phyloP scores from a whole-genome alignment of 2,329 filamentous ascomycete species.

The Reticulascus tulasneorum region DNA sequence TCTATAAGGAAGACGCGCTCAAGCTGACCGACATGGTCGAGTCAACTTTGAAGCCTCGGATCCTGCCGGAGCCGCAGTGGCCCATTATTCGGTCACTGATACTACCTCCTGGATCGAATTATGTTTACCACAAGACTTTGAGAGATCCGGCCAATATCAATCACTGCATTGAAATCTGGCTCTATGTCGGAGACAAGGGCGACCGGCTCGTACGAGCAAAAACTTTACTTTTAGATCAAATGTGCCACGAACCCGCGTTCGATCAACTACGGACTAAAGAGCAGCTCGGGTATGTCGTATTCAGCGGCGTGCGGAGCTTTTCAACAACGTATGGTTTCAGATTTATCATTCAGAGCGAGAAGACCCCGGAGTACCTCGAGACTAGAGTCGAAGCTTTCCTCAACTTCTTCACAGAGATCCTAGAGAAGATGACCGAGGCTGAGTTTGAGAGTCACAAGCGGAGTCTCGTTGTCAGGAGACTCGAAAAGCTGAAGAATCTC shows the following conservation, averaged over 20 bases:
- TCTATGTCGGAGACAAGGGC: slow-evolving; percentile 65
- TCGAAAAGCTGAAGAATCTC: slow-evolving; percentile 92
- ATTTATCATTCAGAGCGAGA: slow-evolving; percentile 91
- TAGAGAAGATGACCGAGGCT: slow-evolving; percentile 72
- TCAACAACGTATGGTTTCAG: slow-evolving; percentile 81
- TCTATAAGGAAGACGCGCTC: slow-evolving; percentile 90
- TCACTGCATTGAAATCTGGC: slow-evolving; percentile 75
- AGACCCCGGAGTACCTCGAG: slow-evolving; percentile 78
- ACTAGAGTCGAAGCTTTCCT: slow-evolving; percentile 85
- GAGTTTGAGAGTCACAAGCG: slow-evolving; percentile 91
- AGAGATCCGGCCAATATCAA: slow-evolving; percentile 88
- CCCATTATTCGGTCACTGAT: slow-evolving; percentile 72
- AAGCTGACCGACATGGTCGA: slow-evolving; percentile 81
- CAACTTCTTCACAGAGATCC: slow-evolving; percentile 56
- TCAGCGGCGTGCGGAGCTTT: slow-evolving; percentile 69
- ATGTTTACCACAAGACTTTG: slow-evolving; percentile 73
- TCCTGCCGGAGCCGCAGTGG: slow-evolving; percentile 75
- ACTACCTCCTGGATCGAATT: slow-evolving; percentile 76
- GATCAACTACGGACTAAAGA: slow-evolving; percentile 95
- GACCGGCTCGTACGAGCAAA: slow-evolving; percentile 71
- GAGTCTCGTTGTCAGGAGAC: slow-evolving; percentile 77
- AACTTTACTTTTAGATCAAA: slow-evolving; percentile 77
- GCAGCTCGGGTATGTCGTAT: slow-evolving; percentile 95
- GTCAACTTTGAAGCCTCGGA: slow-evolving; percentile 67
- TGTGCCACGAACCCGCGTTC: slow-evolving; percentile 89